Conservation (phyloP, 495 filamentous ascomycete species). For the Viridothelium virens region DNA sequence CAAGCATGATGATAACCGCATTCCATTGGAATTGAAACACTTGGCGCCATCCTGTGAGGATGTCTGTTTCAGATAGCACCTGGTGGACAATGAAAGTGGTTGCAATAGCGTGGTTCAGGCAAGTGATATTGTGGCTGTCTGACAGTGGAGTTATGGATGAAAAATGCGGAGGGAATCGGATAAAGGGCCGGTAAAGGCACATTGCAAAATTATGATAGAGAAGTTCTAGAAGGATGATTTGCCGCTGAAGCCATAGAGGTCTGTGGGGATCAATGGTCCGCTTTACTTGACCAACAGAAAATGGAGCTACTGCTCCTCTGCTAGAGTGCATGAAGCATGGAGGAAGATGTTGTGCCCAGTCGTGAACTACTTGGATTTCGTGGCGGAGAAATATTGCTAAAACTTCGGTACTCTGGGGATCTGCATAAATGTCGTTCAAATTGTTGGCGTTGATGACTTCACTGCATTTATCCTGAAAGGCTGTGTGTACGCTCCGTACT, state of each 20-base stretch:
- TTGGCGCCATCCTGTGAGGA: not conserved
- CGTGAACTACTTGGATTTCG: not conserved
- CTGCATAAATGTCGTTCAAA: not conserved
- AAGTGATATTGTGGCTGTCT: not conserved
- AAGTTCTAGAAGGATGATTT: not conserved
- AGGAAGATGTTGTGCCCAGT: not conserved
- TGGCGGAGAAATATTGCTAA: not conserved
- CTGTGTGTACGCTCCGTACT: not conserved
- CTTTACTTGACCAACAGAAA: not conserved
- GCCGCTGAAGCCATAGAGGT: not conserved
- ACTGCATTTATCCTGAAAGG: not conserved
- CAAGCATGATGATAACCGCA: not conserved
- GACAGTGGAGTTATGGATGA: not conserved
- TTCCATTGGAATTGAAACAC: not conserved
- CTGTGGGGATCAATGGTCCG: not conserved
- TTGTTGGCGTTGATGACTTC: not conserved
- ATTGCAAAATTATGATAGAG: not conserved
- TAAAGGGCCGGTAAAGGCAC: not conserved
- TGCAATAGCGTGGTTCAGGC: not conserved
- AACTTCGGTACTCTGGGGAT: not conserved
- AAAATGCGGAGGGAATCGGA: not conserved
- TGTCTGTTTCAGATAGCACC: not conserved
- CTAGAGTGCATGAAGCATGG: not conserved
- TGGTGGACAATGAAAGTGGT: not conserved
- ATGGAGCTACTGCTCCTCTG: not conserved